These are phyloP conservation scores for Dryadomyces quercus-mongolicae DNA, from an alignment of 2,329 filamentous ascomycete species.

Conservation along the genomic window DNA sequence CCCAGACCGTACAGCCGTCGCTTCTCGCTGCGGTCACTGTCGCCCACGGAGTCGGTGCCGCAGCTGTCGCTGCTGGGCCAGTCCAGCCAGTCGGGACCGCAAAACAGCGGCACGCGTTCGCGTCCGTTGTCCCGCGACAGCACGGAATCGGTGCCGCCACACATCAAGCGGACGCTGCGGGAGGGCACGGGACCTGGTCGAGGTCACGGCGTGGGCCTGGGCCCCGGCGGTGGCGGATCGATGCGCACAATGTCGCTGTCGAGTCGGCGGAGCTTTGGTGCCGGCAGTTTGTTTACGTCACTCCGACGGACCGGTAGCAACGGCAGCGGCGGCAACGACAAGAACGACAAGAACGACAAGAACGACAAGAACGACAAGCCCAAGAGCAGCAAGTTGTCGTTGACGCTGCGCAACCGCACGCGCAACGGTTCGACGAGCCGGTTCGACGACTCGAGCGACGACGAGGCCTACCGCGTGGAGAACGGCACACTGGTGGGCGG, in stretches of 20 bases:
- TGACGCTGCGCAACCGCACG: neutral
- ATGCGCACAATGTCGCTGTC: slow-evolving; percentile 1
- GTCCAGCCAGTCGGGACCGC: slow-evolving; percentile 15
- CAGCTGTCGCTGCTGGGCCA: slow-evolving; percentile 33
- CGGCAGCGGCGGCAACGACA: slow-evolving; percentile 19
- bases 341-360: too few species aligned
- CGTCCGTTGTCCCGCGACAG: neutral
- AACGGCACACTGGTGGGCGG: neutral
- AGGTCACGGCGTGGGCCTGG: neutral
- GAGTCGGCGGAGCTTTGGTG: neutral
- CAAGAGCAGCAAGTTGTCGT: neutral
- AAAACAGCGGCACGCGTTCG: neutral
- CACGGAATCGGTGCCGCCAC: neutral
- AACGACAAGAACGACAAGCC: slow-evolving; percentile 20
- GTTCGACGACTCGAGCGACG: slow-evolving; percentile 61
- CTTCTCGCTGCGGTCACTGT: slow-evolving; percentile 59
- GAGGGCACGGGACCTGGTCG: neutral
- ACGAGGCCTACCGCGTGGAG: slow-evolving; percentile 24
- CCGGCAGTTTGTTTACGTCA: slow-evolving; percentile 27
- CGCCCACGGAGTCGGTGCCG: slow-evolving; percentile 44
- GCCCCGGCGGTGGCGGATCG: neutral
- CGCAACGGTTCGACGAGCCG: slow-evolving; percentile 30
- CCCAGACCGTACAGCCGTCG: slow-evolving; percentile 22
- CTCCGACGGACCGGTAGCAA: slow-evolving; percentile 23
- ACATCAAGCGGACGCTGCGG: neutral